These are phyloP conservation scores for Kluyveromyces marxianus DNA, from an alignment of 1,139 yeast species.

Conservation along the genomic window DNA sequence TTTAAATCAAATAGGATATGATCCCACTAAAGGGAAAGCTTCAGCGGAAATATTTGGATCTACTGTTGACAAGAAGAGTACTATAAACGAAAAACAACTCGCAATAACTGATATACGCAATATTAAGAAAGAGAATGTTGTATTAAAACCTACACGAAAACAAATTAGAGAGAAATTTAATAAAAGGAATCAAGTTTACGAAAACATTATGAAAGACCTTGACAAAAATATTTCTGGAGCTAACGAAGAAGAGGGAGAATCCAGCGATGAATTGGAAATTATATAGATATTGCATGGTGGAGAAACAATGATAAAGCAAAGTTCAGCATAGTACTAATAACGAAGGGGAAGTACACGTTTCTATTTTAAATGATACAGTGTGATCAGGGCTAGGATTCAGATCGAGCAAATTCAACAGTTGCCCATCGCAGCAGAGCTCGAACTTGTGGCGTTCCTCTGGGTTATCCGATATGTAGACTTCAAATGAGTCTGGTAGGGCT, in stretches of 20 bases:
- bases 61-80: constrained; percentile 10
- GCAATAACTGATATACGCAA: constrained; percentile 28
- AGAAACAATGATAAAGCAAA: background rate
- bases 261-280: constrained; percentile 32
- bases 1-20: constrained; percentile 42
- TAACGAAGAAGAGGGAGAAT: constrained; percentile 3
- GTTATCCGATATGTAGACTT: constrained; percentile 28
- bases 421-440: constrained; percentile 52
- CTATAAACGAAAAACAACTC: constrained; percentile 15
- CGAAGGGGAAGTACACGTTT: background rate
- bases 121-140: constrained; percentile 30
- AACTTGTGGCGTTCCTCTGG: constrained; percentile 23
- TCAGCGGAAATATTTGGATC: constrained; percentile 18
- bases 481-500: constrained; percentile 28
- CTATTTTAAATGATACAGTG: background rate
- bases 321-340: background rate
- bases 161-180: constrained; percentile 22
- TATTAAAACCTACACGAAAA: constrained; percentile 27
- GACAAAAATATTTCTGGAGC: constrained; percentile 11
- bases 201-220: constrained; percentile 4
- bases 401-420: constrained; percentile 19
- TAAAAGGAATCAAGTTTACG: constrained; percentile 24
- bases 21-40: constrained; percentile 37
- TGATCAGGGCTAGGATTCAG: constrained; percentile 1
- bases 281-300: constrained; percentile 7